A percentile compares a stretch with the other conserved stretches of the same genome.
Conservation (phyloP, 1,284 basidiomycete genomes). For the Naganishia liquefaciens region DNA sequence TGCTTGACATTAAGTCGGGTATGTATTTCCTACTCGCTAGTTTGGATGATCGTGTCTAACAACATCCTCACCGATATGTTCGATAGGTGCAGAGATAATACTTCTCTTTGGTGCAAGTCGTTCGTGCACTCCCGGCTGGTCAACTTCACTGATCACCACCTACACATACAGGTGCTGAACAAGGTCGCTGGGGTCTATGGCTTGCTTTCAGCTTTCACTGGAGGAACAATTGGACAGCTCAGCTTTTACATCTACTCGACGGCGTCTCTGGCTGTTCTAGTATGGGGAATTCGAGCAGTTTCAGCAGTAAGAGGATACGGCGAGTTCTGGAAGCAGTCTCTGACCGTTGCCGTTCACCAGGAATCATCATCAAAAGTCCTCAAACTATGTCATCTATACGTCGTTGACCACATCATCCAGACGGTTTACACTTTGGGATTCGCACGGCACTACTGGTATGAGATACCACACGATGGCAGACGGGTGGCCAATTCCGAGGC, state of each 20-base stretch:
- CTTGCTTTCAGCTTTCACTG: conserved; percentile 84
- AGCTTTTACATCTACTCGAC: conserved; percentile 91
- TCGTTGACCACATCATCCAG: conserved; percentile 88
- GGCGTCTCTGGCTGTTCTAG: conserved; percentile 73
- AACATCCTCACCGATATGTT: no score
- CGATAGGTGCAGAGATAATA: conserved; percentile 67
- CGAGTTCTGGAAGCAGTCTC: not conserved
- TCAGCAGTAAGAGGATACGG: conserved; percentile 65
- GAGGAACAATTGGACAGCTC: conserved; percentile 85
- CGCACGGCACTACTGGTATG: conserved; percentile 83
- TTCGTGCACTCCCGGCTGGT: not conserved
- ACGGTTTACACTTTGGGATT: conserved; percentile 91
- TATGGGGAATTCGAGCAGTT: conserved; percentile 84
- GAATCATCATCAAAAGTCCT: conserved; percentile 81
- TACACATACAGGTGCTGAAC: conserved; percentile 72
- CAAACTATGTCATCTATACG: conserved; percentile 88
- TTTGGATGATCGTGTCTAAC: no score
- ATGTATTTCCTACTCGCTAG: conserved; percentile 21
- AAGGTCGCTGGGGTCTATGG: conserved; percentile 98
- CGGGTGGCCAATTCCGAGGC: conserved; percentile 77
- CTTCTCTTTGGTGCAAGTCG: conserved; percentile 77
- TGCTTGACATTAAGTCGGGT: conserved; percentile 86
- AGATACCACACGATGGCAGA: conserved; percentile 84
- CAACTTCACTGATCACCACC: not conserved
- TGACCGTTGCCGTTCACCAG: conserved; percentile 55